A percentile compares a stretch with the other conserved stretches of the same genome.
Conservation (phyloP, 176 grass and related monocot species). For the sorghum (Sorghum bicolor) region Sorghum_bicolor_NCBIv3 NC_012878.2:7973001-7973500, state of each 20-base stretch:
- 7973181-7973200: background rate
- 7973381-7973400: background rate
- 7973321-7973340: conserved; percentile 83
- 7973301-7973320: conserved; percentile 94
- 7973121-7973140: conserved; percentile 6
- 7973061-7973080: background rate
- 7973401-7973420: conserved; percentile 13
- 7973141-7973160: background rate
- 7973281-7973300: conserved; percentile 82
- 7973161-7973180: background rate
- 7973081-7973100: conserved; percentile 1
- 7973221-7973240: conserved; percentile 57
- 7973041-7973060: background rate
- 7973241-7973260: conserved; percentile 62
- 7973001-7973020: background rate
- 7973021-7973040: background rate
- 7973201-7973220: background rate
- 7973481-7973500: background rate
- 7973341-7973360: background rate
- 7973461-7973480: background rate
- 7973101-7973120: background rate
- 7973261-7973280: conserved; percentile 86
- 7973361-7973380: background rate
- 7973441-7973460: background rate
- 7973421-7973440: background rate